Evolutionary conservation across 495 filamentous ascomycete species (phyloP), one percentile per base, ranked within the genome.

Genomic region (Hypoxylon fuscum): DNA sequence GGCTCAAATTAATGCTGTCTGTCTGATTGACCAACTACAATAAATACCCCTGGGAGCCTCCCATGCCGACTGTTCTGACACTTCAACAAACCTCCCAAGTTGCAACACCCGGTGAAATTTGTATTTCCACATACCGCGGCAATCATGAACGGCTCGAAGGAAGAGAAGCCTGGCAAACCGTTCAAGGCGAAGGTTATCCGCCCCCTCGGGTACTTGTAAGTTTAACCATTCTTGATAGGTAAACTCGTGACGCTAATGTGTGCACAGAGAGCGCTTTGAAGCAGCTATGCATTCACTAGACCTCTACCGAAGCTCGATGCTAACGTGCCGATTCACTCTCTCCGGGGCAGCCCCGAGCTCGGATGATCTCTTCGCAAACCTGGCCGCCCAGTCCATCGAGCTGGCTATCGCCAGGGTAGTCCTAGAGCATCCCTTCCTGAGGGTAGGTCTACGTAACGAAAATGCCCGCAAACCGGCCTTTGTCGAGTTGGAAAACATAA

Each of bases 221-320:
- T 15, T n/a, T 12, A 27, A 4, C 25, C 27, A 8, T 5, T n/a
- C n/a, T n/a, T n/a, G n/a, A 29, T 17, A 17, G 4, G 5, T 31
- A 54, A 3, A 5, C 1, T 17, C 14, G 21, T 11, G 17, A 38
- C 42, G 17, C 31, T 45, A 32, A 48, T 23, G 25, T 42, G 15
- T 25, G 14, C 6, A 15, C 12, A 70, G 68, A 3, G 68, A 70
- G 31, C 62, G 60, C 18, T 65, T 62, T 38, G 48, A 70, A 38
- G 58, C 55, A 5, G 55, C 74, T 29, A 58, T 74, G 52, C 64
- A 68, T 21, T 60, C 62, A 2, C 34, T 77, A 14, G 68, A 64
- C 22, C 61, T 77, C 12, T 75, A 77, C 55, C 51, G 58, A 21
- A 70, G 68, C 52, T 71, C 74, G 0, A 67, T 73, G 47, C 66